phyloP scores from a whole-genome alignment of 345 rosid species.

The Conringia planisiliqua region DNA sequence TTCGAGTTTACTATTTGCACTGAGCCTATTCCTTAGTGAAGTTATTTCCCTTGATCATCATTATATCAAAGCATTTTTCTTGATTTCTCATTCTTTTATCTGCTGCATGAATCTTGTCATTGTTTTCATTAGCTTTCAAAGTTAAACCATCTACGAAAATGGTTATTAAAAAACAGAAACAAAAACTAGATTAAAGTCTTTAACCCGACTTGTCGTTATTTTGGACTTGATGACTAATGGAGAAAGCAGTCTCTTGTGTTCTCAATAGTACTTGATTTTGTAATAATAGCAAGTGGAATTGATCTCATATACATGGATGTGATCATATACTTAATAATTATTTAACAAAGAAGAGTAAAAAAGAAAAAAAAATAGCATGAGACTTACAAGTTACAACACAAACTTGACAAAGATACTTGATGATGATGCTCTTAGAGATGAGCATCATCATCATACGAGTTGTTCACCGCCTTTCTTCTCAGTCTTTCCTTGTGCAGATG shows the following conservation, averaged over 20 bases:
- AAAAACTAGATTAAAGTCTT: too few relatives aligned
- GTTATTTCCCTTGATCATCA: too few relatives aligned
- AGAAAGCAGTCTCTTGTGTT: background rate
- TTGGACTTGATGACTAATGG: too few relatives aligned
- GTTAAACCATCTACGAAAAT: too few relatives aligned
- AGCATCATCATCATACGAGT: slow-evolving; percentile 4
- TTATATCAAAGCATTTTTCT: too few relatives aligned
- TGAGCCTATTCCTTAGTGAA: too few relatives aligned
- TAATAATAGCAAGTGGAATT: background rate
- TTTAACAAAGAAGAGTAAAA: background rate
- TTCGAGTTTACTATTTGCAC: background rate
- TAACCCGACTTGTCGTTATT: too few relatives aligned
- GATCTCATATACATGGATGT: background rate
- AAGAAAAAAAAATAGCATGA: background rate
- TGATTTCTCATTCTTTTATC: too few relatives aligned
- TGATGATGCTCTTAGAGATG: background rate
- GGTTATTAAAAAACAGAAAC: too few relatives aligned
- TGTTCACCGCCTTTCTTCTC: background rate
- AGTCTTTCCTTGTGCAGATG: background rate
- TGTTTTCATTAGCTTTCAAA: too few relatives aligned
- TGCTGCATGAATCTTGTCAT: too few relatives aligned
- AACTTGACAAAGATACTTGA: background rate
- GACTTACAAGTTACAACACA: slow-evolving; percentile 4
- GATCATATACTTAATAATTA: background rate
- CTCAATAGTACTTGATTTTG: background rate